Base-by-base conservation (phyloP, 108 stramenopile species). In the Fragilariopsis cylindrus region DNA sequence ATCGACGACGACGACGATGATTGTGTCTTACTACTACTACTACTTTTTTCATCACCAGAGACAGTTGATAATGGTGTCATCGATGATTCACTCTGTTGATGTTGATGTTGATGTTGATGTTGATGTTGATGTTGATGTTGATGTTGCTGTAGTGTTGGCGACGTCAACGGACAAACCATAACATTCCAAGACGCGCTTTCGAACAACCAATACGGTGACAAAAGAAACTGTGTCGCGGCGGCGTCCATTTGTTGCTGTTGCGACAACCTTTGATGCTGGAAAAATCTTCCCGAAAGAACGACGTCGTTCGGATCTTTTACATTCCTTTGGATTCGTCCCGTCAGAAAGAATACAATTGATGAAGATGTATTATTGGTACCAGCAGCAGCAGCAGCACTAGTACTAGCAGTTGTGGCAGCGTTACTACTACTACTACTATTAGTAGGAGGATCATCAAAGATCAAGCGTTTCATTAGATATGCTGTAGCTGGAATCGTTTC, bases 401-500 rank as follows among this genome's bases (percentile, higher is more conserved):
- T 21, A 21, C 21, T 21, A 21, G 21, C 21, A 21, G 21, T 21
- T 21, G 21, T 21, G 9, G 39, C n/a, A 55, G 7, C 12, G 19
- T 4, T 56, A 13, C 15, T 43, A 66, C 16, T 74, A n/a, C 40
- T 46, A 7, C 57, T 46, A 15, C 4, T 3, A 48, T 56, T 53
- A 21, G 19, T 42, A 5, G 44, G 47, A 41, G 7, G 55, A 9
- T 6, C 58, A 0, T 60, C 58, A 13, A 45, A 45, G 40, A 63
- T 16, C 19, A 74, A 5, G 41, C 62, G 48, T 9, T 60, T 44
- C 50, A 81, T 12, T 21, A 82, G n/a, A 54, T 71, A 71, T 7
- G 72, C 73, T 21, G 57, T 54, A 39, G 81, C 81, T 19, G 73
- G 76, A 19, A 82, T 44, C 8, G 81, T 60, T 65, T 82, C 76